Base-by-base conservation (phyloP, 345 rosid genomes). In the Citrus cavaleriei region DNA sequence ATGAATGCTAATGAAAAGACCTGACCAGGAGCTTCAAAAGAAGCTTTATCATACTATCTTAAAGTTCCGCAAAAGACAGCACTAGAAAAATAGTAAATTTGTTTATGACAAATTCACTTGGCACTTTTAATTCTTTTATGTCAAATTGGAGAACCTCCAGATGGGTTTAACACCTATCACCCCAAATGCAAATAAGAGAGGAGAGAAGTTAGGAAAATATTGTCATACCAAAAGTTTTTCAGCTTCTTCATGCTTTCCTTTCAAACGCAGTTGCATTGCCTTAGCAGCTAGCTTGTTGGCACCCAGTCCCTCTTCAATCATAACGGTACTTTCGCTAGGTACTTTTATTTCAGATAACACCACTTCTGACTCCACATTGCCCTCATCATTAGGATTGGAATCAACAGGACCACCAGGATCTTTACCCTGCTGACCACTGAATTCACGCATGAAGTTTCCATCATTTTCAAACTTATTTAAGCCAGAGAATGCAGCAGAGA, bases 161-260 rank as follows among this genome's bases (percentile, higher is more conserved):
- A 37, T 27, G 12, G 22, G 22, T 74, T 75, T 63, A 46, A 49
- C 46, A 12, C n/a, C 32, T 51, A 24, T 75, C 22, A 22, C 35
- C 4, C 14, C 4, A 22, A 30, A 77, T 21, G 30, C 21, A n/a
- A 24, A 8, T 35, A 60, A 54, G 61, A 74, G 74, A 78, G 38
- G 22, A 70, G 30, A 58, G 40, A 19, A 54, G 30, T n/a, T 2
- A 70, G 12, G 38, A 19, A 38, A 72, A 49, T 25, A 46, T 66
- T 70, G 34, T 49, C 87, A 72, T 83, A 95, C 98, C 95, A 88
- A 82, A 55, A 93, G 86, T 81, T 89, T 87, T 68, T 96, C 88
- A 61, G 99, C 97, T 87, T 96, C 97, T 55, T 90, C 93, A 55
- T 66, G 94, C 83, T 94, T 95, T 80, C 98, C 99, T 84, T 93